phyloP scores from a whole-genome alignment of 2,329 filamentous ascomycete species.

The Diaporthe destruens region DNA sequence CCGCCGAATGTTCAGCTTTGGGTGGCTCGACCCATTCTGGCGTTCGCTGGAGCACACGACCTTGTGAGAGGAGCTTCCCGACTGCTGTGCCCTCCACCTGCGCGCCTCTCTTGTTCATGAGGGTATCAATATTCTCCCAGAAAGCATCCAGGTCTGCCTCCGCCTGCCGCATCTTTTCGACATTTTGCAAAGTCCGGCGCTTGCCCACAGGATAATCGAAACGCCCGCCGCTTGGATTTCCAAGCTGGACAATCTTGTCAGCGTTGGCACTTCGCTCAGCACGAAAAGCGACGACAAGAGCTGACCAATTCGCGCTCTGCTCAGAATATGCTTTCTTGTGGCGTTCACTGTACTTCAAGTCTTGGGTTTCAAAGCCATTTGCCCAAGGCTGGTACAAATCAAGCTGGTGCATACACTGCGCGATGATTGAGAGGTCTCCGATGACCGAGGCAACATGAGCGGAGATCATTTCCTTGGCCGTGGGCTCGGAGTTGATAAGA shows the following conservation, averaged over 20 bases:
- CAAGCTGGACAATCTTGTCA: conserved; percentile 44
- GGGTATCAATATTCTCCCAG: conserved; percentile 55
- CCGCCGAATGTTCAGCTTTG: conserved; percentile 25
- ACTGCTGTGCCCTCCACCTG: conserved; percentile 48
- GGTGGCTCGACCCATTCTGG: conserved; percentile 59
- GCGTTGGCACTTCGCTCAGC: conserved; percentile 7
- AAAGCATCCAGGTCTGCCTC: conserved; percentile 62
- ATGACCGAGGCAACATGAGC: conserved; percentile 52
- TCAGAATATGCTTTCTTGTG: conserved; percentile 48
- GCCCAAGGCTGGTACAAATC: conserved; percentile 64
- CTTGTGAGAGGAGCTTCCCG: conserved; percentile 49
- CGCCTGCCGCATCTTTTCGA: conserved; percentile 58
- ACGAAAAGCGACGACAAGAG: conserved; percentile 4
- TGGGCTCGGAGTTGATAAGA: conserved; percentile 54
- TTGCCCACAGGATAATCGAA: conserved; percentile 61
- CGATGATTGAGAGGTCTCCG: conserved; percentile 59
- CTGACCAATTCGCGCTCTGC: not conserved
- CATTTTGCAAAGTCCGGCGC: conserved; percentile 58
- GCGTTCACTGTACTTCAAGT: conserved; percentile 44
- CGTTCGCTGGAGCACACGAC: conserved; percentile 59
- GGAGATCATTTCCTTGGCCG: conserved; percentile 55
- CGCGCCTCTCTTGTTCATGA: conserved; percentile 43
- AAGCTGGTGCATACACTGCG: conserved; percentile 59
- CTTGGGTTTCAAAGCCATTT: conserved; percentile 51
- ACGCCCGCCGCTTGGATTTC: conserved; percentile 52